Evolutionary conservation across 257 asterid species (phyloP), one percentile per base, ranked within the genome.

Genomic region (Catharanthus roseus): DNA sequence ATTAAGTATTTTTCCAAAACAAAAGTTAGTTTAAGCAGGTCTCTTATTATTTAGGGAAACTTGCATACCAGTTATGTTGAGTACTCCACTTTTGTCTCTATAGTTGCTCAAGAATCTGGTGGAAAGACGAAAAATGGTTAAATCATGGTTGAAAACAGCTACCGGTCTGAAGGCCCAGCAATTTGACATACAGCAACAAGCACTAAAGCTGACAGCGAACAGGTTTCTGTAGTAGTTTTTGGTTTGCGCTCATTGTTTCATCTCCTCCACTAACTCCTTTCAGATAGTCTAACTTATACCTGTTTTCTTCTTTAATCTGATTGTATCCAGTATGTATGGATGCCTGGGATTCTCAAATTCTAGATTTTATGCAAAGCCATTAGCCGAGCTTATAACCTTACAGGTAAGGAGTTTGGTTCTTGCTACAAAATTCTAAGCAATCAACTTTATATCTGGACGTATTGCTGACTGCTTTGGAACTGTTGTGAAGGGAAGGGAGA

Each of bases 331-430:
- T 80, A 91, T 95, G 92, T 95, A 95, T 71, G 99, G 99, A 60
- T 95, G 99, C 84, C 85, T 95, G 77, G 99, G 99, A 66, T 95
- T 88, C 86, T 81, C 95, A 77, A 91, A 86, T 83, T 95, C 99
- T 66, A 89, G 99, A 86, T 95, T 95, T 82, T 91, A 89, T 75
- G 99, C 97, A 34, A 95, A 88, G 81, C 96, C 96, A 57, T 86
- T 95, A 51, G 99, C 99, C 53, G 99, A 95, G 83, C 96, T 95
- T 74, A 80, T 92, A 79, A 95, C 99, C 74, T 84, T 80, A 78
- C 99, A 95, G 77, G 99, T 91, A 73, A 68, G 90, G 62, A 58
- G 34, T 72, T 54, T 49, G 18, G 66, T 42, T 50, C 50, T 64
- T 73, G 76, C 65, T 72, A 31, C 45, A 28, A n/a, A n/a, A 71